Evolutionary conservation across 2,329 filamentous ascomycete species (phyloP).

Genomic region (Thielaviopsis populi): DNA sequence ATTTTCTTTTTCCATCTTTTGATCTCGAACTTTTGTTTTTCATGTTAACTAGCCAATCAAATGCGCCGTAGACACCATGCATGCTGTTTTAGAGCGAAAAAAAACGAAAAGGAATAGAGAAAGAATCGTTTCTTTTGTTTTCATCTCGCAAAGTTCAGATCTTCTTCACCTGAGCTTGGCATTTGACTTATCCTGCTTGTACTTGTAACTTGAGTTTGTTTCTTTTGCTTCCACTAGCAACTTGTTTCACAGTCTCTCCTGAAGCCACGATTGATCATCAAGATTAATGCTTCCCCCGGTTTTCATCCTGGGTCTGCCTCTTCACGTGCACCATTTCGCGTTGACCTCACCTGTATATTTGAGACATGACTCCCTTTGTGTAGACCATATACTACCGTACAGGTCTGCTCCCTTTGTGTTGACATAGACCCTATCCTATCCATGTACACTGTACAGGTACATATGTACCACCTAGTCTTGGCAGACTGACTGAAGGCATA

Average conservation of each 20-base stretch:
- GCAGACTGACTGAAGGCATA: background rate
- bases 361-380: background rate
- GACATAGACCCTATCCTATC: too few species aligned
- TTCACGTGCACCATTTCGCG: background rate
- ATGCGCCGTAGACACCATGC: background rate
- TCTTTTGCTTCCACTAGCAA: background rate
- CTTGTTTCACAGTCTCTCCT: background rate
- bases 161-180: slow-evolving; percentile 1
- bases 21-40: background rate
- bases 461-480: background rate
- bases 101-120: background rate
- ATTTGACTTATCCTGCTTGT: background rate
- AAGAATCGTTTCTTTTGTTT: background rate
- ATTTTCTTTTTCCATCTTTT: background rate
- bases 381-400: too few species aligned
- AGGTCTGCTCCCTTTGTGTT: too few species aligned
- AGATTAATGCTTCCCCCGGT: background rate
- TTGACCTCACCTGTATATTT: background rate
- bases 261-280: background rate
- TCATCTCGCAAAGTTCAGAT: background rate
- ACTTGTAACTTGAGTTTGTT: background rate
- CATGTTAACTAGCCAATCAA: background rate
- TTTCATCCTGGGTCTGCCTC: background rate
- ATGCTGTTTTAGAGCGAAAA: background rate
- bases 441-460: too few species aligned